Evolutionary conservation across 148 eudicot species (phyloP), one percentile per base, ranked within the genome.

Genomic region (Dianthus caryophyllus): DNA sequence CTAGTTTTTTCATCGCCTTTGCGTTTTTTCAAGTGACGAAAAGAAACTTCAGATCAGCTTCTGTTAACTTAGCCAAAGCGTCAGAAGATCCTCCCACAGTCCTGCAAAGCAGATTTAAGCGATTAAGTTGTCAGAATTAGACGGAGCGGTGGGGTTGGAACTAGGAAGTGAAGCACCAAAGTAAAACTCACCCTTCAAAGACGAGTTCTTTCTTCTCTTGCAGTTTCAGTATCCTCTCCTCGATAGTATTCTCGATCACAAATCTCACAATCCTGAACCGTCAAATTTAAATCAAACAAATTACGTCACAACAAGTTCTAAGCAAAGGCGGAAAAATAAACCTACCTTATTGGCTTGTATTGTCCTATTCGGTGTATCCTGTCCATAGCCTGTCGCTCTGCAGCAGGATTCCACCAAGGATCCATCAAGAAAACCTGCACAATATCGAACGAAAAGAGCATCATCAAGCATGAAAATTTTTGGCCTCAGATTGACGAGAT

Each of bases 321-420:
- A 51, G 3, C 15, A 61, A 15, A 4, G 20, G 44, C 53, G 9
- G 29, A 7, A 25, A 33, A n/a, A 39, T 41, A 38, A 24, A 39
- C 7, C 27, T 49, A 85, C 98, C 89, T 83, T 79, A 93, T 93
- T 61, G 98, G 96, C 77, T 93, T 93, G 65, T 77, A 84, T 66
- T 93, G 98, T 67, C 98, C 98, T 36, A 93, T 93, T 75, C 96
- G 77, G 71, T 93, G 95, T 38, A 93, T 90, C 74, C 98, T 84
- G 68, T 94, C 98, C 80, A 87, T 92, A 52, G 98, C 98, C 75
- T 94, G 98, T 79, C 87, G 73, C 80, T 94, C 98, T 38, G 71
- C 84, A 26, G 97, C 98, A 4, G 97, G 97, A 80, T 94, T 94
- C 98, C 97, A 94, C 97, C 98, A 94, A 0, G 98, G 98, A 71